Base-by-base conservation (phyloP, 108 stramenopile genomes). In the Cyclostephanos tholiformis region DNA sequence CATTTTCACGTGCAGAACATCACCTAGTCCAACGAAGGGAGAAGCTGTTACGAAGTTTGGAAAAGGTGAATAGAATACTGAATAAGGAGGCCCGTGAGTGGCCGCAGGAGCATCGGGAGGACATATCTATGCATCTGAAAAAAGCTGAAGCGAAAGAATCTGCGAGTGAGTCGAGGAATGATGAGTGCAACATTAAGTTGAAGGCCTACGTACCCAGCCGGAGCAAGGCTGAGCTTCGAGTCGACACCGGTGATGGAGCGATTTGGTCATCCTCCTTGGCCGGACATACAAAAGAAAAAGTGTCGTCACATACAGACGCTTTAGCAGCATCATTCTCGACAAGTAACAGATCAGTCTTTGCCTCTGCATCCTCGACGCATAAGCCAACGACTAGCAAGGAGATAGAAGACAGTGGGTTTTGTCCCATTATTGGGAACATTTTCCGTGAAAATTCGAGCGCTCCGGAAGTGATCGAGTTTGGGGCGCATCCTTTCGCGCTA, bases 41-140 rank as follows among this genome's bases (percentile, higher is more conserved):
- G 25, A 79, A 67, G 44, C 60, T 79, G 2, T 48, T 71, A n/a
- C 67, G 63, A 50, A 79, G 78, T 57, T 67, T 79, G 17, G 71
- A 72, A 56, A 72, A 72, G 48, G 71, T 79, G 19, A 79, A 72
- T 55, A 57, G 22, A 32, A 57, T 79, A 51, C 61, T 79, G 67
- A 49, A 61, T 49, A 39, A 72, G 60, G 4, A 68, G 63, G 50
- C 55, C 52, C 56, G 50, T 2, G 7, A 60, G 13, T 38, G 16
- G 6, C 30, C 27, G 30, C 6, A 36, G 23, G 26, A 2, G 52
- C 52, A 53, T 22, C 6, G 52, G 26, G 26, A 71, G 19, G 16
- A 46, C 0, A 46, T 16, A 3, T 16, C 44, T 19, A 51, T 64
- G 17, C 41, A 61, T 36, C 9, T 41, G 4, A 14, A 16, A 26